These are phyloP conservation scores for Sporobolomyces roseus DNA, from an alignment of 768 basidiomycete genomes.

Conservation along the genomic window DNA sequence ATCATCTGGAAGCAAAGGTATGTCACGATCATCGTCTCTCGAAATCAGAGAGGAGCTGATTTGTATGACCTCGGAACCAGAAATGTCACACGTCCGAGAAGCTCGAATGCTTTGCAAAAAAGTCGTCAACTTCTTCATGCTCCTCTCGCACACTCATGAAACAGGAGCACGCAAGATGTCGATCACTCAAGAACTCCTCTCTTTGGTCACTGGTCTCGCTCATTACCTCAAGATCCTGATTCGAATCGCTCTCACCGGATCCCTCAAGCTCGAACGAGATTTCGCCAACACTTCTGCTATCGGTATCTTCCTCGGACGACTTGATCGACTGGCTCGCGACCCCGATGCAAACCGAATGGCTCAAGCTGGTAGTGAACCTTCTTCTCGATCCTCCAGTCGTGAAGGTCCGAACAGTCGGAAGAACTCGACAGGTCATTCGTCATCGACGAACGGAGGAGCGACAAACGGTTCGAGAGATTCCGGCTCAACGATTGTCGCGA, in stretches of 20 bases:
- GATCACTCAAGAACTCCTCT: conserved; percentile 94
- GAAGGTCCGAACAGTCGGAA: conserved; percentile 11
- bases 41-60: too few relatives aligned
- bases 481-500: too few relatives aligned
- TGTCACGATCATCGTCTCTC: conserved; percentile 40
- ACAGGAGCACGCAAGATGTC: conserved; percentile 84
- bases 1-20: conserved; percentile 76
- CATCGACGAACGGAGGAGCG: conserved; percentile 12
- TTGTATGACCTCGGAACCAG: conserved; percentile 2
- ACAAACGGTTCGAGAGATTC: conserved; percentile 13
- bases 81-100: conserved; percentile 94
- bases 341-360: conserved; percentile 47
- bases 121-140: conserved; percentile 94
- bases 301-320: conserved; percentile 82
- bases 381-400: conserved; percentile 3
- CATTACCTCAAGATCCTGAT: conserved; percentile 99
- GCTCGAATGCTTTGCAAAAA: conserved; percentile 98
- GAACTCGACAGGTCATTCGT: conserved; percentile 41
- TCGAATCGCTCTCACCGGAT: conserved; percentile 91
- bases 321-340: conserved; percentile 75
- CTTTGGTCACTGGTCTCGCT: conserved; percentile 95
- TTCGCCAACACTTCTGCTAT: conserved; percentile 76
- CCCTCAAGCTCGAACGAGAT: conserved; percentile 90
- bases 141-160: conserved; percentile 92
- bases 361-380: conserved; percentile 9